A percentile compares a stretch with the other conserved stretches of the same genome.
phyloP scores from a whole-genome alignment of 208 protist genomes.

The Trypanosoma cruzi region DNA sequence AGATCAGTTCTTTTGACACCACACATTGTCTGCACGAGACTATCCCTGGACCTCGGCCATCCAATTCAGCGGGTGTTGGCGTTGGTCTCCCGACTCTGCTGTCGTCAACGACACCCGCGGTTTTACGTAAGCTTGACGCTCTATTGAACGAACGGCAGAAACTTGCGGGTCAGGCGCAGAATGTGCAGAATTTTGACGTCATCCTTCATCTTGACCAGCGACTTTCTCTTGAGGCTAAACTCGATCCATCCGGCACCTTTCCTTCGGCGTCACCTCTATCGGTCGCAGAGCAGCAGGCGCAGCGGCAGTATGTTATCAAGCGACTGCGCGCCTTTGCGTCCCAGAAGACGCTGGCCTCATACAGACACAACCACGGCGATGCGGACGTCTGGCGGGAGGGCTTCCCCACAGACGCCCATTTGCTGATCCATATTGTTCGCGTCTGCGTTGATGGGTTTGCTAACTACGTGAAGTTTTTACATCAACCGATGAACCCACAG shows the following conservation, averaged over 20 bases:
- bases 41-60: constrained; percentile 19
- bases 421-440: constrained; percentile 81
- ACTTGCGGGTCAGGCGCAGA: constrained; percentile 34
- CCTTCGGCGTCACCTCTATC: constrained; percentile 19
- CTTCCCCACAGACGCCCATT: constrained; percentile 72
- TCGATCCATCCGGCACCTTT: constrained; percentile 61
- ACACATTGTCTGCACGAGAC: constrained; percentile 60
- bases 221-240: constrained; percentile 57
- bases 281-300: constrained; percentile 41
- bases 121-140: constrained; percentile 37
- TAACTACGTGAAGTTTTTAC: constrained; percentile 63
- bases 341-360: constrained; percentile 49
- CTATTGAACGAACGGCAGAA: constrained; percentile 43
- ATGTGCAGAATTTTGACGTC: constrained; percentile 48
- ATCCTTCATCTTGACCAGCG: constrained; percentile 62
- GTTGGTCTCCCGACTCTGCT: constrained; percentile 9
- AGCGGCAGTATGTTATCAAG: constrained; percentile 56
- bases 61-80: constrained; percentile 8
- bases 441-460: constrained; percentile 54
- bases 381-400: constrained; percentile 46
- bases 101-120: neutral
- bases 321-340: constrained; percentile 57
- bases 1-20: constrained; percentile 62
- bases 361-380: constrained; percentile 51
- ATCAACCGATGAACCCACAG: constrained; percentile 39